phyloP scores from a whole-genome alignment of 1,284 basidiomycete species.

The Cerrena zonata region DNA sequence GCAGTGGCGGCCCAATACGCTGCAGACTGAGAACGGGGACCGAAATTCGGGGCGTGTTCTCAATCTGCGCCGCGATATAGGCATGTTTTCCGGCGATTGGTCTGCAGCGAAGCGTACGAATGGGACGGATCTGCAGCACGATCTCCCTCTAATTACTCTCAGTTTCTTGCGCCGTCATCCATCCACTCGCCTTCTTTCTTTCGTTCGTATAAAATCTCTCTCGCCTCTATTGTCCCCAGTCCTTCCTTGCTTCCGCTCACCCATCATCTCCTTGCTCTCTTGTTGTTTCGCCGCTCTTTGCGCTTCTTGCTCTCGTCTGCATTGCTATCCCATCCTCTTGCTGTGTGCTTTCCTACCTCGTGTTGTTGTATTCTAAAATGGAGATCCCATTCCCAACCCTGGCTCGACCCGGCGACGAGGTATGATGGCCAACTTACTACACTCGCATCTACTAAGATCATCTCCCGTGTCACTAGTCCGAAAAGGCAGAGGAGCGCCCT shows the following conservation, averaged over 20 bases:
- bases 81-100: background rate
- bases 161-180: background rate
- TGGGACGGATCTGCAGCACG: background rate
- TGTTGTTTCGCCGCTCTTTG: background rate
- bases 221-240: background rate
- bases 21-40: background rate
- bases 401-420: slow-evolving; percentile 22
- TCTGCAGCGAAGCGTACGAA: background rate
- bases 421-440: slow-evolving; percentile 11
- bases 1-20: background rate
- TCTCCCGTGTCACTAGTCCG: slow-evolving; percentile 6
- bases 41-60: background rate
- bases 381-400: slow-evolving; percentile 23
- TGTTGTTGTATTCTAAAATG: background rate
- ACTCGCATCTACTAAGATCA: no score
- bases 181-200: background rate
- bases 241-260: background rate
- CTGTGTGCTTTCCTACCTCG: background rate
- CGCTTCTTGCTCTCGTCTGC: background rate
- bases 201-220: background rate
- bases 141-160: background rate
- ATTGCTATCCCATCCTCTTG: background rate
- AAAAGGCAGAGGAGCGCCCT: slow-evolving; percentile 16
- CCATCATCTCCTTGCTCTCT: background rate
- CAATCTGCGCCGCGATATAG: no score